Evolutionary conservation across 148 eudicot species (phyloP).

Genomic region (Bassia scoparia): DNA sequence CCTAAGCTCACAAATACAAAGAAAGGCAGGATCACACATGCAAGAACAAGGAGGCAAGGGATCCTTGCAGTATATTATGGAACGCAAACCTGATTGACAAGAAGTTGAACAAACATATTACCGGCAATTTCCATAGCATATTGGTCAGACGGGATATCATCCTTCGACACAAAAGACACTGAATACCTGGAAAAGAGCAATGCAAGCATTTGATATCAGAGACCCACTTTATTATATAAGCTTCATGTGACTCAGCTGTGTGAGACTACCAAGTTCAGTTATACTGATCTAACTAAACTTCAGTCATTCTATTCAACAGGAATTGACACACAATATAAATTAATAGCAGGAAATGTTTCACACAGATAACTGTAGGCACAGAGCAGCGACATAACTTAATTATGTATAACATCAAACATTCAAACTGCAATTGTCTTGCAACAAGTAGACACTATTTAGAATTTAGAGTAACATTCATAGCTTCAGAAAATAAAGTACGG

Average conservation of each 20-base stretch:
- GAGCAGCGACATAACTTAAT: not conserved
- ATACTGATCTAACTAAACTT: not conserved
- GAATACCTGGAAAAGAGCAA: conserved; percentile 57
- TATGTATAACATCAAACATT: not conserved
- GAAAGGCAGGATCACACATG: not conserved
- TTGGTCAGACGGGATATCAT: conserved; percentile 63
- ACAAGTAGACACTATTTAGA: too few species aligned
- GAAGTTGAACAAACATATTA: conserved; percentile 27
- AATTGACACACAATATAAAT: not conserved
- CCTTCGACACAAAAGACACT: conserved; percentile 63
- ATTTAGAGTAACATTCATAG: not conserved
- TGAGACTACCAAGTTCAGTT: not conserved
- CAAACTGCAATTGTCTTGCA: not conserved
- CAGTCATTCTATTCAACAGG: not conserved
- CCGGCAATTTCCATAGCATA: conserved; percentile 83
- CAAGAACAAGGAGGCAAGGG: not conserved
- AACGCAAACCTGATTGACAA: not conserved
- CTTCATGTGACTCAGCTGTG: not conserved
- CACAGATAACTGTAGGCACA: not conserved
- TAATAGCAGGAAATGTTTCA: not conserved
- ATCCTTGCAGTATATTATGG: not conserved
- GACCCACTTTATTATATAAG: not conserved
- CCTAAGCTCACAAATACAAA: not conserved
- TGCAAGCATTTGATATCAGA: not conserved
- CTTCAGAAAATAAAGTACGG: not conserved